Evolutionary conservation across 495 filamentous ascomycete genomes (phyloP), one percentile per base, ranked within the genome.

Genomic region (Aspergillus conjunctus): DNA sequence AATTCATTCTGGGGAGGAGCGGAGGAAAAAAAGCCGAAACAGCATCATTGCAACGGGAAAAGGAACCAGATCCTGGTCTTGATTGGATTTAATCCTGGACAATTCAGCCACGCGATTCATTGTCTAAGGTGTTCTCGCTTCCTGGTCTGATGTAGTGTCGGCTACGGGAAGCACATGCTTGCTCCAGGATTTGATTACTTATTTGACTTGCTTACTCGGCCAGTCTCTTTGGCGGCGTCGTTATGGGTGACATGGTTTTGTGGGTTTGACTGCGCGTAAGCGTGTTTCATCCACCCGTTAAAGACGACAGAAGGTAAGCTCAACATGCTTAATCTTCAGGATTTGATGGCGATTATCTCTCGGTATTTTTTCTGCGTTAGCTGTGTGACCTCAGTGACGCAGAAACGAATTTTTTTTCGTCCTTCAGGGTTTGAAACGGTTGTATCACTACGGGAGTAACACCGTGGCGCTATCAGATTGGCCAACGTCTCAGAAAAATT

Each of bases 141-240:
- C 53, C 43, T 32, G 54, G 33, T 32, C 21, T n/a, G 15, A 5
- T n/a, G 49, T 51, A 34, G 17, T 54, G 21, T 49, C 58, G 43
- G 51, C 21, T 51, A 33, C 26, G n/a, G 26, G 31, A 60, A 60
- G 51, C 58, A 60, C 58, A 54, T 60, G 58, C 20, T 48, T 48
- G 54, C 18, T n/a, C 43, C 32, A 43, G 58, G 31, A 7, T 54
- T 60, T 26, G 26, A 26, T 26, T 26, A 26, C 26, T 5, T 26
- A 26, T 26, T 26, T 26, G 26, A 26, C 26, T 26, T 26, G 26
- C 5, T 26, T 26, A 5, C 2, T 26, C 26, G 26, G 26, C 5
- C 26, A 26, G 26, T 31, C 12, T 54, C 39, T 60, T 22, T 54
- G 11, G 37, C 15, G 33, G 39, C 12, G 26, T 41, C 45, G 45